Conservation (phyloP, 768 basidiomycete genomes). For the Tubosaeta sp. region DNA sequence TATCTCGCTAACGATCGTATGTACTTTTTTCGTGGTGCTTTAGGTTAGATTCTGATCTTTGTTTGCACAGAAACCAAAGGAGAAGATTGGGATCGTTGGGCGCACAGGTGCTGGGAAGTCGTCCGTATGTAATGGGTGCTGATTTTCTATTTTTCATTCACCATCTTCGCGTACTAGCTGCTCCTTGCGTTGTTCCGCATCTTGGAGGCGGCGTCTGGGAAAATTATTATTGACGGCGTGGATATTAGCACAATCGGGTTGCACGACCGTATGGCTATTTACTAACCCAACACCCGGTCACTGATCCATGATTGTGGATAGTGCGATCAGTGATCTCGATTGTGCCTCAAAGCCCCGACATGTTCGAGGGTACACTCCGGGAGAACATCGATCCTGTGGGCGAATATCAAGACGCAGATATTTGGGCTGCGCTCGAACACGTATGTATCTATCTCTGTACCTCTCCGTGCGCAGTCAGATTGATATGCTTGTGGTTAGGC, state of each 20-base stretch:
- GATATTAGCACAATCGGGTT: conserved; percentile 77
- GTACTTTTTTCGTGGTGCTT: conserved; percentile 9
- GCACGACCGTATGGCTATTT: conserved; percentile 40
- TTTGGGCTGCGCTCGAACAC: conserved; percentile 85
- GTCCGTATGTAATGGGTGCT: conserved; percentile 42
- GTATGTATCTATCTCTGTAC: conserved; percentile 19
- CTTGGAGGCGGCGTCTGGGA: conserved; percentile 64
- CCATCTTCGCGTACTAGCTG: background rate
- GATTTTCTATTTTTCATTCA: background rate
- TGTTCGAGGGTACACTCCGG: conserved; percentile 70
- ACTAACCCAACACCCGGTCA: too few species aligned
- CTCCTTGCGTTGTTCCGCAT: conserved; percentile 67
- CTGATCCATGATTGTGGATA: background rate
- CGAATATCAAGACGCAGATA: conserved; percentile 66
- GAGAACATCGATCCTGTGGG: conserved; percentile 90
- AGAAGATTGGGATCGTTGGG: conserved; percentile 89
- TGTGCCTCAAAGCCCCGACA: conserved; percentile 74
- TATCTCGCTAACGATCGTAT: conserved; percentile 65
- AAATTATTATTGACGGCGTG: conserved; percentile 68
- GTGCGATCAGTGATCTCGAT: conserved; percentile 80
- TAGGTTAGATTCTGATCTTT: conserved; percentile 1
- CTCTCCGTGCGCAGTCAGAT: background rate
- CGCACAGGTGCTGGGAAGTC: conserved; percentile 84
- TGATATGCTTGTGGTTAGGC: conserved; percentile 36
- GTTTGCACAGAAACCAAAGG: conserved; percentile 55